Evolutionary conservation across 352 stramenopile genomes (phyloP), one percentile per base, ranked within the genome.

Genomic region (Thraustochytrium sp.): DNA sequence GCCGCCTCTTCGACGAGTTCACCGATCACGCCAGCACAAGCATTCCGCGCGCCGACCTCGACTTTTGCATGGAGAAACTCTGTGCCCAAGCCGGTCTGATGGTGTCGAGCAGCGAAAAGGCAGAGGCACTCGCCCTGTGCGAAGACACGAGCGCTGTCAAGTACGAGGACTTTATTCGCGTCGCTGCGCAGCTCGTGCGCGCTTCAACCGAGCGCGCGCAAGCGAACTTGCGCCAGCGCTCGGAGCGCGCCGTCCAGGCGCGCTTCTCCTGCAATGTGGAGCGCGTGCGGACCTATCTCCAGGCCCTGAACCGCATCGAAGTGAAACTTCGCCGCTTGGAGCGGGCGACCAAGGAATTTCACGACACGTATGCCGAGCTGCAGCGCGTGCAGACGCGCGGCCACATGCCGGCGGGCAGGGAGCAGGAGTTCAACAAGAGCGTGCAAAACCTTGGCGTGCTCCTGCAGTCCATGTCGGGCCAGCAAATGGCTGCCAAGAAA

Each of bases 81-180:
- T 42, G 13, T 8, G 26, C 13, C n/a, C 18, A 44, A 5, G 18
- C 44, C 34, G n/a, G 38, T 23, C 48, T 80, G n/a, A 42, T 31
- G 11, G 26, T 65, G 21, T 16, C 3, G 13, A 31, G 5, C 13
- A 18, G 4, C 0, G 68, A 80, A 18, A 44, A 51, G 9, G 8
- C n/a, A 16, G 8, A 64, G 23, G 53, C 40, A 21, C 21, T 80
- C 1, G 68, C n/a, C 5, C 18, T 26, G 21, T 37, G 23, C 21
- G 31, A 29, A 11, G 29, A 64, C 34, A 42, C 26, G 5, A 29
- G 23, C 34, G 13, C 76, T 23, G 29, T 80, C 11, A 42, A 53
- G 5, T 80, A 80, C 37, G 21, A 44, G 0, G 68, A 53, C 31
- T 80, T 80, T 51, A 53, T 80, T 16, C 68, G 68, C 13, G 31